Conservation (phyloP, 257 asterid species). For the Scutellaria minor region DNA sequence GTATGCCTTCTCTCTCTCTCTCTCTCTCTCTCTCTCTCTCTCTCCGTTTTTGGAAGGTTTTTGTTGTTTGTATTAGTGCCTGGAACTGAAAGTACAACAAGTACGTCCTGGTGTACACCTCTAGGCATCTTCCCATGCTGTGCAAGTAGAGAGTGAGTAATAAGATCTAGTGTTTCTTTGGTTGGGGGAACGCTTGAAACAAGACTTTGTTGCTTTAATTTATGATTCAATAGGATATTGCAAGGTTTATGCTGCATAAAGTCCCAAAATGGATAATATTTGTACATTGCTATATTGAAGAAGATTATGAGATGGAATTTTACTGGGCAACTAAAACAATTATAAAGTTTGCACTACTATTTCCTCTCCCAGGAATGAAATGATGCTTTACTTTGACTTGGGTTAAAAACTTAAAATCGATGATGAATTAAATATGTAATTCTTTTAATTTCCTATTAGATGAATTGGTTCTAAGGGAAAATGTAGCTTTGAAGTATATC, state of each 20-base stretch:
- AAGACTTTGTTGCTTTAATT: not conserved
- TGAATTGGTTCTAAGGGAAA: not conserved
- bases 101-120: not conserved
- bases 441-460: too few species aligned
- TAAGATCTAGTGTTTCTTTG: conserved; percentile 16
- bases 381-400: too few species aligned
- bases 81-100: not conserved
- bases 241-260: conserved; percentile 10
- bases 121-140: not conserved
- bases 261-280: not conserved
- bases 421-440: too few species aligned
- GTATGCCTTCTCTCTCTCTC: conserved; percentile 45
- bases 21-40: too few species aligned
- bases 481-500: not conserved
- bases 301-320: conserved; percentile 16
- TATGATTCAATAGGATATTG: not conserved
- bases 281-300: not conserved
- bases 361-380: not conserved
- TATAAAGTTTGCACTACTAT: not conserved
- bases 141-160: not conserved
- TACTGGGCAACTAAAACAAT: not conserved
- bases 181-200: conserved; percentile 2
- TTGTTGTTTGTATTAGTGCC: not conserved
- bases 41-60: not conserved
- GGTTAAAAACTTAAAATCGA: too few species aligned